These are phyloP conservation scores for Talaromyces rugulosus DNA, from an alignment of 2,329 filamentous ascomycete genomes.

Conservation along the genomic window DNA sequence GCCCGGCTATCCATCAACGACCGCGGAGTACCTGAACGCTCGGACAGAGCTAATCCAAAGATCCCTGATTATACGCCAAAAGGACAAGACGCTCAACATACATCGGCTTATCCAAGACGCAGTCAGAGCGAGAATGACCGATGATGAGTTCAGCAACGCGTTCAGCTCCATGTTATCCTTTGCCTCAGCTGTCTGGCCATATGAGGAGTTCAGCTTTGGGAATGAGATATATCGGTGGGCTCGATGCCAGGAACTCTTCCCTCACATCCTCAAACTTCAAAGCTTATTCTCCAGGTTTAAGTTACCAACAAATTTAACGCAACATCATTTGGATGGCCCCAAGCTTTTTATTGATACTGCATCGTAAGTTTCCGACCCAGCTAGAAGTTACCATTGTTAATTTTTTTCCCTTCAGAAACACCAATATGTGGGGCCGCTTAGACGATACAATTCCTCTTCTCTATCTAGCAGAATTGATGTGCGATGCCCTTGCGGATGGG, in stretches of 20 bases:
- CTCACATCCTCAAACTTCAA: conserved; percentile 3
- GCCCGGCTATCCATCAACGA: background rate
- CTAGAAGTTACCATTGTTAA: background rate
- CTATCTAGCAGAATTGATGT: background rate
- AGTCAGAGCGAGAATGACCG: conserved; percentile 4
- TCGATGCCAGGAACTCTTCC: conserved; percentile 1
- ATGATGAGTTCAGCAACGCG: background rate
- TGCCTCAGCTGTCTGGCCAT: background rate
- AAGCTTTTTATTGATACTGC: conserved; percentile 5
- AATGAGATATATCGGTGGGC: conserved; percentile 2
- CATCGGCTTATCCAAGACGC: conserved; percentile 6
- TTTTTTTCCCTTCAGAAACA: background rate
- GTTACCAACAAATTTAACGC: background rate
- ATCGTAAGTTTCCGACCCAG: background rate
- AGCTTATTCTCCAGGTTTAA: background rate
- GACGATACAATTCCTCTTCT: background rate
- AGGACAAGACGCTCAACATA: background rate
- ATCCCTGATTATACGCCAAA: conserved; percentile 1
- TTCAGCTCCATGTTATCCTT: conserved; percentile 2
- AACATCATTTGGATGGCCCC: background rate
- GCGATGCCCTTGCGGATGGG: background rate
- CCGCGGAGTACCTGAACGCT: conserved; percentile 1
- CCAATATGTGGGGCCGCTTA: conserved; percentile 2
- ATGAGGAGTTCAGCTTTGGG: conserved; percentile 6
- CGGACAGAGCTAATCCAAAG: conserved; percentile 1